Evolutionary conservation across 345 rosid genomes (phyloP).

Genomic region (Acer campestre): DNA sequence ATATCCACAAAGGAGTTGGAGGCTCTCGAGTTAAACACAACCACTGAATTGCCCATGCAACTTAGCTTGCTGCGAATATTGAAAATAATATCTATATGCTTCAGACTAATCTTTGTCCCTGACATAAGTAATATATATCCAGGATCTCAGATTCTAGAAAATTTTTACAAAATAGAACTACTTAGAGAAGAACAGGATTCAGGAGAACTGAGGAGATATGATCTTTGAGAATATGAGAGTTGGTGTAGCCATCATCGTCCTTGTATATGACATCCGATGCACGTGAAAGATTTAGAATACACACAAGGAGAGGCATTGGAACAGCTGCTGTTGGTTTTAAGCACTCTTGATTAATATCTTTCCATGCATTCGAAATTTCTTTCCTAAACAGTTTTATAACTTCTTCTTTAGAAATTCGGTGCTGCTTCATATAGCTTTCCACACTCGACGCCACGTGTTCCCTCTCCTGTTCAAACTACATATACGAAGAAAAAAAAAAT

Average conservation of each 20-base stretch:
- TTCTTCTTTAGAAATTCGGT: conserved; percentile 2
- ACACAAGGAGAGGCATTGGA: conserved; percentile 8
- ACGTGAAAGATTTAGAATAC: conserved; percentile 24
- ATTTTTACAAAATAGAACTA: too few species aligned
- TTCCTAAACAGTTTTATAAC: not conserved
- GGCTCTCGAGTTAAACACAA: too few species aligned
- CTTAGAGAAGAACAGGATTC: conserved; percentile 2
- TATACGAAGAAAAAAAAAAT: not conserved
- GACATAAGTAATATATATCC: too few species aligned
- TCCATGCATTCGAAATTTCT: conserved; percentile 22
- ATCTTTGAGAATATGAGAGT: conserved; percentile 19
- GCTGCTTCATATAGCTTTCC: conserved; percentile 27
- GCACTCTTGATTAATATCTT: conserved; percentile 29
- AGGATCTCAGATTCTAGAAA: too few species aligned
- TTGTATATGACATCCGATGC: conserved; percentile 24
- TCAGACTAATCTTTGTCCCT: too few species aligned
- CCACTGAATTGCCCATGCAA: too few species aligned
- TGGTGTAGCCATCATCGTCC: conserved; percentile 25
- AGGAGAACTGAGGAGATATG: conserved; percentile 20
- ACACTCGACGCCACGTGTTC: conserved; percentile 20
- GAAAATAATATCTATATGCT: too few species aligned
- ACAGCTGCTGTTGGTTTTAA: conserved; percentile 9
- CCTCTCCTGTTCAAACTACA: conserved; percentile 33
- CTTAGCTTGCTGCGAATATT: too few species aligned
- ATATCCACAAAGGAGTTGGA: too few species aligned